Evolutionary conservation across 331 rosid genomes (phyloP), one percentile per base, ranked within the genome.

Genomic region (Pyracantha coccinea): DNA sequence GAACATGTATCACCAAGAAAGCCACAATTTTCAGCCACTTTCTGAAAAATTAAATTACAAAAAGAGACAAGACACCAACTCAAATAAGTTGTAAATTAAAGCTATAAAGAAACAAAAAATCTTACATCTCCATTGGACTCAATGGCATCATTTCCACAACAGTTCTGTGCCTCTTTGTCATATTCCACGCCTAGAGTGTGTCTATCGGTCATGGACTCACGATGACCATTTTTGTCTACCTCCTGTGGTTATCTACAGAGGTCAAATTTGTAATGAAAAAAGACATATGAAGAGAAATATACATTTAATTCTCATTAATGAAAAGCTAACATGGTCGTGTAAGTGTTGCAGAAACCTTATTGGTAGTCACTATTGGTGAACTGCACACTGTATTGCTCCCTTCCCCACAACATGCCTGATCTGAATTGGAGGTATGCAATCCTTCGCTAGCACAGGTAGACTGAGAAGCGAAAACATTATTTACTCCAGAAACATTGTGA

Each of bases 211-310:
- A 72, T 64, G 59, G 85, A 73, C 32, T 73, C 87, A 69, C 57
- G 23, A 66, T 64, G 55, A 81, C 78, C 84, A 71, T 85, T 96
- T 78, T 68, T 66, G 50, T 77, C 75, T 82, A 73, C 81, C 80
- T 88, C 97, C 98, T 93, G 96, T 85, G 75, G 88, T 83, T 72
- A 88, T 87, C 83, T 77, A 79, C 86, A 84, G 84, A 65, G 60
- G 89, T 88, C 92, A 89, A 79, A 75, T 81, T 88, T 88, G 93
- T 86, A 79, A 77, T 83, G 90, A 58, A 77, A 80, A 83, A 84
- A 33, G 73, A 74, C 82, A 81, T 67, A 80, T 57, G 55, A 83
- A 79, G 80, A 81, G 62, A 77, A 52, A 38, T 32, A 59, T 14
- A 24, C 19, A 24, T 25, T 24, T 53, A 31, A 35, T 44, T 71